A percentile compares a stretch with the other conserved stretches of the same genome.
phyloP scores from a whole-genome alignment of 306 rosid species.

The Begonia masoniana region DNA sequence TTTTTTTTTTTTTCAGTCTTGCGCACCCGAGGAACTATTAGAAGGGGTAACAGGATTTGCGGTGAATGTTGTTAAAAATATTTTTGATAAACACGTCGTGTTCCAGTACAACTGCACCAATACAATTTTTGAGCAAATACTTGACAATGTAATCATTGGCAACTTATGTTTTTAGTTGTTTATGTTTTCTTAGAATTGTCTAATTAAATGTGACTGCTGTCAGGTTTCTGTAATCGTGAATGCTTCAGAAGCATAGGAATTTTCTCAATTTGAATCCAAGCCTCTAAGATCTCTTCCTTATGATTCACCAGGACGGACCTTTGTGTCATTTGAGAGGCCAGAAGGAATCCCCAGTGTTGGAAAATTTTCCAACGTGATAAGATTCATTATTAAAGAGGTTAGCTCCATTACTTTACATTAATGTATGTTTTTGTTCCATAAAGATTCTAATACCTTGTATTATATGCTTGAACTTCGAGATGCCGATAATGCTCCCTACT shows the following conservation, averaged over 20 bases:
- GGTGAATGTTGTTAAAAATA: conserved; percentile 89
- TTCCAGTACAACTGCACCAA: too few species aligned
- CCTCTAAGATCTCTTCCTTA: conserved; percentile 89
- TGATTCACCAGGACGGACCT: conserved; percentile 86
- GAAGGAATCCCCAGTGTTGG: conserved; percentile 67
- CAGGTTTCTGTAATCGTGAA: conserved; percentile 43
- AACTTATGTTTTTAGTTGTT: too few species aligned
- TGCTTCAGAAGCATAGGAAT: conserved; percentile 90
- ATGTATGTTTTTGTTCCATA: not conserved
- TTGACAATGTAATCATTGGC: too few species aligned
- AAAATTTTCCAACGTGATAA: conserved; percentile 67
- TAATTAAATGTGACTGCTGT: too few species aligned
- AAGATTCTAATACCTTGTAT: too few species aligned
- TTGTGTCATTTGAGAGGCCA: conserved; percentile 85
- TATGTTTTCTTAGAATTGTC: too few species aligned
- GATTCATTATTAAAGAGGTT: conserved; percentile 92
- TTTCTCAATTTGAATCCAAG: conserved; percentile 56
- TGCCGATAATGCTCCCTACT: too few species aligned
- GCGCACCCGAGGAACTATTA: conserved; percentile 91
- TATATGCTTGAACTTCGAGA: too few species aligned
- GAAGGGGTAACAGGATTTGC: conserved; percentile 97
- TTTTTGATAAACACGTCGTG: conserved; percentile 77
- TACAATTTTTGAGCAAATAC: too few species aligned
- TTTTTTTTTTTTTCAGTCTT: conserved; percentile 46
- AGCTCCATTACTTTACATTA: not conserved